Conservation (phyloP, 1,284 basidiomycete genomes). For the Cutaneotrichosporon daszewskae region DNA sequence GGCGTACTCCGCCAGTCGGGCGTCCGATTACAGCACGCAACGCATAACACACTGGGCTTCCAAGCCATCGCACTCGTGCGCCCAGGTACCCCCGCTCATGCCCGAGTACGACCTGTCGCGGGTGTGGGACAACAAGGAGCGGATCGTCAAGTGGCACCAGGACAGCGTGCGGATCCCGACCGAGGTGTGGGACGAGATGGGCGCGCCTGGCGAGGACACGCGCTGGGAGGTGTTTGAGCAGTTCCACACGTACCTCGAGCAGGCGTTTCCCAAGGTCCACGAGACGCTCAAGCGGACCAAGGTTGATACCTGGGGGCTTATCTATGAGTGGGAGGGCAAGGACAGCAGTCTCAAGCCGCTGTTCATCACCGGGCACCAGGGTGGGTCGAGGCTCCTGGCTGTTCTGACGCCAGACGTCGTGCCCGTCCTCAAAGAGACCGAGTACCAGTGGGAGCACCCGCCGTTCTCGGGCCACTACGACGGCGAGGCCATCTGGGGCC, state of each 20-base stretch:
- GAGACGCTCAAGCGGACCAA: conserved; percentile 23
- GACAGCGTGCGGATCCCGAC: conserved; percentile 22
- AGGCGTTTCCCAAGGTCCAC: conserved; percentile 41
- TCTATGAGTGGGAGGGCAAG: conserved; percentile 28
- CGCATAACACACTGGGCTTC: too few species aligned
- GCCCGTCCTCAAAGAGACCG: conserved; percentile 55
- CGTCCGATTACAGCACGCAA: too few species aligned
- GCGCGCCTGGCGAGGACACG: conserved; percentile 41
- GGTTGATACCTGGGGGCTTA: conserved; percentile 48
- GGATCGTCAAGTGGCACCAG: conserved; percentile 25
- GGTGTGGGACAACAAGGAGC: conserved; percentile 24
- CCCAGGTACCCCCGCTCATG: conserved; percentile 21
- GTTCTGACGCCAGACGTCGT: conserved; percentile 54
- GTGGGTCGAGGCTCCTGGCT: conserved; percentile 51
- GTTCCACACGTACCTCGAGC: conserved; percentile 38
- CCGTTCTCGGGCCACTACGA: conserved; percentile 39
- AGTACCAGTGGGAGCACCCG: conserved; percentile 56
- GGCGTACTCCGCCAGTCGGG: too few species aligned
- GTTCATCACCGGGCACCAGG: conserved; percentile 47
- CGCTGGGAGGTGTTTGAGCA: conserved; percentile 44
- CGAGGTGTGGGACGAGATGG: conserved; percentile 40
- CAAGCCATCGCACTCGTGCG: conserved; percentile 7
- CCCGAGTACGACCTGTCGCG: conserved; percentile 20
- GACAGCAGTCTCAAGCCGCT: conserved; percentile 35
- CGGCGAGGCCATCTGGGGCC: conserved; percentile 42